phyloP scores from a whole-genome alignment of 148 eudicot genomes.

The Linanthus parryae region DNA sequence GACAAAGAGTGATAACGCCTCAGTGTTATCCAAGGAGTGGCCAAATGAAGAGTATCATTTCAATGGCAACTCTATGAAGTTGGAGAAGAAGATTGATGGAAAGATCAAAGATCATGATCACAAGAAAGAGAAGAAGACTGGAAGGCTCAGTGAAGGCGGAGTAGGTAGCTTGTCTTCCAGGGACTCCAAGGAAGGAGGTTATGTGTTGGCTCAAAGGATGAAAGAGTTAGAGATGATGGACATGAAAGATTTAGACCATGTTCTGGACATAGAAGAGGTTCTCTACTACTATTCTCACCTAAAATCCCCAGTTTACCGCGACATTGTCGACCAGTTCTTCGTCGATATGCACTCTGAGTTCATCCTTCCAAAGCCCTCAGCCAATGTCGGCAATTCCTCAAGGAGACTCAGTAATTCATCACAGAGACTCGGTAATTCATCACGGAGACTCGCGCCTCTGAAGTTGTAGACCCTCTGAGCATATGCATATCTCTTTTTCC shows the following conservation, averaged over 20 bases:
- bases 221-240: slow-evolving; percentile 75
- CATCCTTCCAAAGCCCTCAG: slow-evolving; percentile 31
- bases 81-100: background rate
- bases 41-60: slow-evolving; percentile 11
- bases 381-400: slow-evolving; percentile 25
- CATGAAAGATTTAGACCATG: slow-evolving; percentile 55
- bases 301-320: slow-evolving; percentile 62
- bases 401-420: slow-evolving; percentile 33
- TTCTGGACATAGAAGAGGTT: slow-evolving; percentile 82
- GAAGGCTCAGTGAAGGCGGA: slow-evolving; percentile 7
- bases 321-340: slow-evolving; percentile 77
- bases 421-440: slow-evolving; percentile 29
- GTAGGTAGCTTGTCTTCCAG: slow-evolving; percentile 9
- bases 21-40: slow-evolving; percentile 4
- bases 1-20: slow-evolving; percentile 2
- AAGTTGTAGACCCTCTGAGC: slow-evolving; percentile 15
- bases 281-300: slow-evolving; percentile 80
- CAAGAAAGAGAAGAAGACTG: slow-evolving; percentile 14
- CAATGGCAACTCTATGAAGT: slow-evolving; percentile 4
- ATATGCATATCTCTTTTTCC: background rate
- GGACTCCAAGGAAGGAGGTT: slow-evolving; percentile 17
- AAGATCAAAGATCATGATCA: slow-evolving; percentile 5
- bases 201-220: slow-evolving; percentile 54
- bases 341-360: slow-evolving; percentile 70
- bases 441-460: slow-evolving; percentile 32